Evolutionary conservation across 495 filamentous ascomycete species (phyloP).

Genomic region (Talaromyces proteolyticus): DNA sequence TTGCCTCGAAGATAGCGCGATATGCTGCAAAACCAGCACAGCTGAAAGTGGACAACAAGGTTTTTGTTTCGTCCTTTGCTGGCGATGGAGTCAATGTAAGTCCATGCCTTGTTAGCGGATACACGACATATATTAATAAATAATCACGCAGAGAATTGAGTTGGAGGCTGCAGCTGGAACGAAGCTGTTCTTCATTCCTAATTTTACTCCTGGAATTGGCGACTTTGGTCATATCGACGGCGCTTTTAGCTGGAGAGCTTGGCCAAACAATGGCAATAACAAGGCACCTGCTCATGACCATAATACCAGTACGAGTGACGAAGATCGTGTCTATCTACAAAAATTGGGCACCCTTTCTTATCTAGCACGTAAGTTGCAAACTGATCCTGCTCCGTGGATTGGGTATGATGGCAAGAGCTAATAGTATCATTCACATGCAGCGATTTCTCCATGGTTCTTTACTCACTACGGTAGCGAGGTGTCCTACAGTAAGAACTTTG

Average conservation of each 20-base stretch:
- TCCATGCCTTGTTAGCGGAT: too few relatives aligned
- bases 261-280: constrained; percentile 49
- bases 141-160: too few relatives aligned
- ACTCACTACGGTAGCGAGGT: constrained; percentile 44
- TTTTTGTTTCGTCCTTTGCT: constrained; percentile 50
- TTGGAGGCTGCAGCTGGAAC: constrained; percentile 38
- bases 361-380: constrained; percentile 39
- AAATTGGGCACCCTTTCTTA: constrained; percentile 48
- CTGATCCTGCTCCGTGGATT: neutral
- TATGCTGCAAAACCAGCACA: constrained; percentile 44
- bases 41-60: constrained; percentile 47
- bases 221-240: constrained; percentile 40
- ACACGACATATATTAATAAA: too few relatives aligned
- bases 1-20: constrained; percentile 42
- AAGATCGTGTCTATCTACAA: constrained; percentile 39
- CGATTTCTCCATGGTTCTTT: constrained; percentile 38
- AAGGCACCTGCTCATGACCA: constrained; percentile 40
- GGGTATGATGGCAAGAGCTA: too few relatives aligned
- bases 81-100: constrained; percentile 47
- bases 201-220: constrained; percentile 37
- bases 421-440: too few relatives aligned
- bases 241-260: constrained; percentile 55
- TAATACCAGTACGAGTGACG: constrained; percentile 37
- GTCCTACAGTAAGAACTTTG: constrained; percentile 54
- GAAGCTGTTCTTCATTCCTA: constrained; percentile 49